These are phyloP conservation scores for Sisymbrium irio DNA, from an alignment of 345 rosid species.

Conservation along the genomic window DNA sequence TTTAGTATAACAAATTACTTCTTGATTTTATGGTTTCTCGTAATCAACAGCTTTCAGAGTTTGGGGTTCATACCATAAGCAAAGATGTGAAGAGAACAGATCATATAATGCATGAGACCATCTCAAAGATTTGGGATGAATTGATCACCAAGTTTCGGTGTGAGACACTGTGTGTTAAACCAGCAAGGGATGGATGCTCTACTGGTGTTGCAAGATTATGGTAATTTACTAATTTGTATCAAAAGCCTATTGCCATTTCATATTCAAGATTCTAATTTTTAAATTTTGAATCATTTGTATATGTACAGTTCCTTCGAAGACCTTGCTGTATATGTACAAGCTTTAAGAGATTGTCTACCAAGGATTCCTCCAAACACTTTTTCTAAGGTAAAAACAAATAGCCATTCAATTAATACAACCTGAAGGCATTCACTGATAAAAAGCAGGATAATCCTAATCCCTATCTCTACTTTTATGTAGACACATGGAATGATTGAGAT, in stretches of 20 bases:
- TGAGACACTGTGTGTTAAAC: conserved; percentile 82
- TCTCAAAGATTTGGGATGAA: conserved; percentile 54
- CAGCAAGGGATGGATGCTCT: conserved; percentile 96
- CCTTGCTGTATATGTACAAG: conserved; percentile 64
- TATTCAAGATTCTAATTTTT: not conserved
- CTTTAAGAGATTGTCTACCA: conserved; percentile 64
- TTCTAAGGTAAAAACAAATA: conserved; percentile 54
- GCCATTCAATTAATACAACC: not conserved
- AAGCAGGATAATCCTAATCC: not conserved
- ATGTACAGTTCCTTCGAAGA: conserved; percentile 62
- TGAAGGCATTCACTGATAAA: not conserved
- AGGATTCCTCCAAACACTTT: conserved; percentile 81
- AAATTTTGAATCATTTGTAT: not conserved
- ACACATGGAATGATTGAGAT: conserved; percentile 93
- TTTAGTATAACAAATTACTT: conserved; percentile 10
- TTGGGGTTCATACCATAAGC: conserved; percentile 81
- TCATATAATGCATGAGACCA: conserved; percentile 51
- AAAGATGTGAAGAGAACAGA: conserved; percentile 67
- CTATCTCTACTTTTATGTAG: conserved; percentile 37
- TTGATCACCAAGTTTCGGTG: conserved; percentile 66
- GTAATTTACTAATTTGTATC: conserved; percentile 47
- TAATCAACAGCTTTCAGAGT: conserved; percentile 58
- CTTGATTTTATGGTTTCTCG: not conserved
- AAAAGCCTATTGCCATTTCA: not conserved
- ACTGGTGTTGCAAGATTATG: conserved; percentile 96